phyloP scores from a whole-genome alignment of 1,139 yeast genomes.

The Zygoascus sp. region DNA sequence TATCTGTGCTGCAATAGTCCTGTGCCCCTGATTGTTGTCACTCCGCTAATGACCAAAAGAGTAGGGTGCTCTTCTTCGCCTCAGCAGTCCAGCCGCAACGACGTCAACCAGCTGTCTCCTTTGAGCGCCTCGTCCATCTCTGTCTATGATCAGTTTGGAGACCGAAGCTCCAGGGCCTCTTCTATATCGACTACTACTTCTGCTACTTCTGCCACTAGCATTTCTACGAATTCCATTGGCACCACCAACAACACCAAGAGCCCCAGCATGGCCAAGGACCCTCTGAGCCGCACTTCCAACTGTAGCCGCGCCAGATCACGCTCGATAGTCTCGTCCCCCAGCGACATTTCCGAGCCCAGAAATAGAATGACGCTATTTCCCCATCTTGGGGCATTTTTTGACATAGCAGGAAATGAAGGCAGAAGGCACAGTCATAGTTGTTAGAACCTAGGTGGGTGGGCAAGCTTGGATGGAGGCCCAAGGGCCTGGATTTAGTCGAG shows the following conservation, averaged over 20 bases:
- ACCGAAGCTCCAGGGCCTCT: not conserved
- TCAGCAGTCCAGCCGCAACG: not conserved
- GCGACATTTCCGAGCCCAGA: not conserved
- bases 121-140: not conserved
- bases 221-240: not conserved
- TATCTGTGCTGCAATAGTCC: constrained; percentile 28
- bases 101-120: not conserved
- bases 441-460: not conserved
- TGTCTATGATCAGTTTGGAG: not conserved
- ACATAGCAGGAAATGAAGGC: not conserved
- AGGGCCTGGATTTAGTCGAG: too few species aligned
- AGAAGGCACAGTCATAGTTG: constrained; percentile 1
- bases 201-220: not conserved
- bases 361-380: not conserved
- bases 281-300: not conserved
- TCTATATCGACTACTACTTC: not conserved
- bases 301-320: not conserved
- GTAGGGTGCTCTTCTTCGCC: too few species aligned
- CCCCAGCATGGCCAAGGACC: not conserved
- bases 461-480: too few species aligned
- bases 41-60: constrained; percentile 11
- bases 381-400: not conserved
- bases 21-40: constrained; percentile 29
- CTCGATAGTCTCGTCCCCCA: not conserved
- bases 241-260: not conserved